These are phyloP conservation scores for Fusarium sp. DNA, from an alignment of 2,329 filamentous ascomycete species.

Conservation along the genomic window DNA sequence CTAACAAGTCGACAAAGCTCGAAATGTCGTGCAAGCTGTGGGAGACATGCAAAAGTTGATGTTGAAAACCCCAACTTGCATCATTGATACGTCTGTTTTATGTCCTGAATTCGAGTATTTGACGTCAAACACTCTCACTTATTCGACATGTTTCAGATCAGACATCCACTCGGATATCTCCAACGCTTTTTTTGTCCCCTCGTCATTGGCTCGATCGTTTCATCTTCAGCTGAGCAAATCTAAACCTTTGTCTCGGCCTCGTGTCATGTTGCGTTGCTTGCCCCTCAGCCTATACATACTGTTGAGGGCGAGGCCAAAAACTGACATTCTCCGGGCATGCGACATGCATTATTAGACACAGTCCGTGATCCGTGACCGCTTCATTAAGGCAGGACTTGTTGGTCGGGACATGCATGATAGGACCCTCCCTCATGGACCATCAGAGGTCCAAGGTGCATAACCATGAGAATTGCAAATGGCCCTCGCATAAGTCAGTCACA, in stretches of 20 bases:
- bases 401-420: neutral
- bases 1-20: neutral
- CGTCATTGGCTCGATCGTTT: constrained; percentile 22
- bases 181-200: constrained; percentile 14
- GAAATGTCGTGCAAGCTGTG: neutral
- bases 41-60: neutral
- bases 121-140: constrained; percentile 18
- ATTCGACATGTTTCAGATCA: constrained; percentile 23
- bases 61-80: constrained; percentile 1
- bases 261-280: constrained; percentile 12
- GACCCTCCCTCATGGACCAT: constrained; percentile 13
- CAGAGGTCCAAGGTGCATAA: constrained; percentile 17
- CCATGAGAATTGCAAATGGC: constrained; percentile 4
- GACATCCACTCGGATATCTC: constrained; percentile 18
- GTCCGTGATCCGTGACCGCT: neutral
- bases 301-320: constrained; percentile 3
- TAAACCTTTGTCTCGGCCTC: constrained; percentile 30
- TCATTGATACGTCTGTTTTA: neutral
- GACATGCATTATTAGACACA: constrained; percentile 16
- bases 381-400: neutral
- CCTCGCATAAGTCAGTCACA: constrained; percentile 29
- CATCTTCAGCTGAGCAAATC: constrained; percentile 12
- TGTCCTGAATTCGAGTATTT: neutral
- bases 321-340: constrained; percentile 7
- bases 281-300: constrained; percentile 17